Evolutionary conservation across 768 basidiomycete species (phyloP).

Genomic region (Mycena epipterygia): DNA sequence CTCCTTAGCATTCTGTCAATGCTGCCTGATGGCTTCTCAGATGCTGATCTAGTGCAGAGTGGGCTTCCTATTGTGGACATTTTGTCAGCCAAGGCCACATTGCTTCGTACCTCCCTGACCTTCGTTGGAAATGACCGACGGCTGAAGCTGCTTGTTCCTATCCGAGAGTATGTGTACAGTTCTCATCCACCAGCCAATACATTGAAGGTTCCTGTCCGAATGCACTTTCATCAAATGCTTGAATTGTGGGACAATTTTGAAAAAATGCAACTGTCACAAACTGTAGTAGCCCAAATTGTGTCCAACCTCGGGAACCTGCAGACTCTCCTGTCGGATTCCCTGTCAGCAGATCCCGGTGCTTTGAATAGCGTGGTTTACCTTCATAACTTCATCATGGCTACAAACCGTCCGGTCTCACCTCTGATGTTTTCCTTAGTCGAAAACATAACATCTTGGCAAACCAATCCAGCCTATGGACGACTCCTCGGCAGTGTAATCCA

Average conservation of each 20-base stretch:
- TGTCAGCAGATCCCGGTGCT: no score
- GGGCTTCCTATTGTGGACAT: not conserved
- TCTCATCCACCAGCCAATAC: not conserved
- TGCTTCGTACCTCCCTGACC: not conserved
- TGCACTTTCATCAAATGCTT: not conserved
- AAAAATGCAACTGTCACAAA: no score
- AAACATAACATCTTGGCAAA: no score
- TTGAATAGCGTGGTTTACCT: no score
- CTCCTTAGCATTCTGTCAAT: conserved; percentile 8
- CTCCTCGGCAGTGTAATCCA: no score
- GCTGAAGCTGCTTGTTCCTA: not conserved
- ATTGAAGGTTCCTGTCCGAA: not conserved
- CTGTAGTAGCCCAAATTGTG: no score
- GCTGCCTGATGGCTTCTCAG: conserved; percentile 8
- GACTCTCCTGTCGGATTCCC: no score
- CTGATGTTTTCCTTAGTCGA: no score
- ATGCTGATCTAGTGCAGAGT: conserved; percentile 3
- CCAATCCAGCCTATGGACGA: no score
- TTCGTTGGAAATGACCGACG: not conserved
- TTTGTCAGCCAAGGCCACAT: not conserved
- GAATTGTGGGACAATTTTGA: not conserved
- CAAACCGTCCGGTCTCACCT: no score
- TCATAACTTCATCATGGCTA: no score
- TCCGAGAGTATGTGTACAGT: conserved; percentile 3
- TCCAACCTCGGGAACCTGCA: no score